Evolutionary conservation across 345 rosid genomes (phyloP).

Genomic region (Carallia pectinifolia): DNA sequence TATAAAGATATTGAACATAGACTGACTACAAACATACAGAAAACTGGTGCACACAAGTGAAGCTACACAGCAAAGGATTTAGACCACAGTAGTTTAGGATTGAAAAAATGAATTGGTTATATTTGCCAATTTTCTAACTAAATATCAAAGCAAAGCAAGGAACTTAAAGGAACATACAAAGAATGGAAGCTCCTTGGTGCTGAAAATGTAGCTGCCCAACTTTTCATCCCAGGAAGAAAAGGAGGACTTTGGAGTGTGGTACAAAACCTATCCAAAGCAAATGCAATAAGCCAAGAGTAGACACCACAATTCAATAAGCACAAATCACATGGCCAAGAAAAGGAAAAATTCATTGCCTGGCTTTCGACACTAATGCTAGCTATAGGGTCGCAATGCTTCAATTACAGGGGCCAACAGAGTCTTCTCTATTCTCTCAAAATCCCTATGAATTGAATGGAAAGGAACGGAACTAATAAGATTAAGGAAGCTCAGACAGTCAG

Average conservation of each 20-base stretch:
- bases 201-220: slow-evolving; percentile 57
- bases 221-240: slow-evolving; percentile 80
- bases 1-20: background rate
- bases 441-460: slow-evolving; percentile 49
- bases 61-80: background rate
- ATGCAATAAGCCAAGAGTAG: background rate
- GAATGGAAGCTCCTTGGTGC: slow-evolving; percentile 81
- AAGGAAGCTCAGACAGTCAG: background rate
- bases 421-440: slow-evolving; percentile 65
- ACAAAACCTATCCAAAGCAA: slow-evolving; percentile 58
- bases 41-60: background rate
- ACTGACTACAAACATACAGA: slow-evolving; percentile 3
- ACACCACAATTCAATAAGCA: slow-evolving; percentile 11
- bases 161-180: slow-evolving; percentile 56
- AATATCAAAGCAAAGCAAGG: slow-evolving; percentile 9
- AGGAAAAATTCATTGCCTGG: slow-evolving; percentile 50
- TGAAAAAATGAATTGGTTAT: background rate
- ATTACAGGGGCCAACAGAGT: slow-evolving; percentile 57
- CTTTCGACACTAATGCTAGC: slow-evolving; percentile 90
- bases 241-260: slow-evolving; percentile 87
- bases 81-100: background rate
- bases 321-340: background rate
- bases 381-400: slow-evolving; percentile 66
- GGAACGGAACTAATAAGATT: slow-evolving; percentile 3
- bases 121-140: background rate